Conservation (phyloP, 768 basidiomycete species). For the Rhizopogon roseolus region DNA sequence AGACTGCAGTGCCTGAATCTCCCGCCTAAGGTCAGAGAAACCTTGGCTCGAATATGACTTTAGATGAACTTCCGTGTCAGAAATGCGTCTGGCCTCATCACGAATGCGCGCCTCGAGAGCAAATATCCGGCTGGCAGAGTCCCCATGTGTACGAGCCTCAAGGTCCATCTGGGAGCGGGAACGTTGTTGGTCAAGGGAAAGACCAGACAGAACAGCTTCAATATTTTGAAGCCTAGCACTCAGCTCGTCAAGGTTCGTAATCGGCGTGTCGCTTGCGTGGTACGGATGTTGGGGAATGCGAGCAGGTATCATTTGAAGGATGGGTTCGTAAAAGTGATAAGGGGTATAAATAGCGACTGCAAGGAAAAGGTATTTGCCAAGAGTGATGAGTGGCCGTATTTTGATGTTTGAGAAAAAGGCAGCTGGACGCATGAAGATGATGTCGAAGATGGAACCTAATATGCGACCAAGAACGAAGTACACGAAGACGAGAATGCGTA, state of each 20-base stretch:
- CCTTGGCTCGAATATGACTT: constrained; percentile 40
- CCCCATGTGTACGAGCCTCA: constrained; percentile 43
- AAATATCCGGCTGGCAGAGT: constrained; percentile 51
- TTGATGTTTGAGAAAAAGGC: constrained; percentile 32
- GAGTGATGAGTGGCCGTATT: constrained; percentile 24
- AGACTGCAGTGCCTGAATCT: constrained; percentile 49
- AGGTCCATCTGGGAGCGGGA: constrained; percentile 47
- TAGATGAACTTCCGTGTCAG: constrained; percentile 50
- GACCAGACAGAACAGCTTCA: constrained; percentile 56
- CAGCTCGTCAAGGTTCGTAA: constrained; percentile 63
- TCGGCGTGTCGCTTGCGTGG: constrained; percentile 51
- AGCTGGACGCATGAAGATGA: constrained; percentile 44
- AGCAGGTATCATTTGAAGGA: constrained; percentile 29
- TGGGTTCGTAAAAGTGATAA: constrained; percentile 36
- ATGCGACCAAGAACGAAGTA: constrained; percentile 43
- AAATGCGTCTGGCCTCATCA: constrained; percentile 39
- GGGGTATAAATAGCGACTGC: constrained; percentile 42
- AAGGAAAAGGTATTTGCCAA: constrained; percentile 40
- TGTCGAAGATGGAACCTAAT: constrained; percentile 44
- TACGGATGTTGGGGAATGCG: constrained; percentile 34
- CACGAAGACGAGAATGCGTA: constrained; percentile 26
- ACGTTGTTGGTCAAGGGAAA: constrained; percentile 53
- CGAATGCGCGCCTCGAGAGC: constrained; percentile 50
- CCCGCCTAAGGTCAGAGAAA: constrained; percentile 46
- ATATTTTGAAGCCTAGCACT: constrained; percentile 56